Evolutionary conservation across 371 early-diverging fungal species (phyloP).

Genomic region (Encephalitozoon cuniculi): DNA sequence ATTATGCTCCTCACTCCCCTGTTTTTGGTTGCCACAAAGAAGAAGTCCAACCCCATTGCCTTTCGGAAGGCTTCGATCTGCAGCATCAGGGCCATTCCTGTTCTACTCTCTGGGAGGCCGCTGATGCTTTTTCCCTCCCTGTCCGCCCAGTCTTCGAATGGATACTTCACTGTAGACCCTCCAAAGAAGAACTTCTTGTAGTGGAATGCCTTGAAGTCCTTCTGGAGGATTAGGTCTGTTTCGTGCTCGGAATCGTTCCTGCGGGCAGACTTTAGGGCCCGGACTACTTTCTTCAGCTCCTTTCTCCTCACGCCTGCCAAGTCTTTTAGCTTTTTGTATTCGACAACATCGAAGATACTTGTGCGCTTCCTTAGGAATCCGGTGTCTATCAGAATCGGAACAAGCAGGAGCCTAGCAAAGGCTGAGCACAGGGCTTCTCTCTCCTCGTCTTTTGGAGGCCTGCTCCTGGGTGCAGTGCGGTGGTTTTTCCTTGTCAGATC

Average conservation of each 20-base stretch:
- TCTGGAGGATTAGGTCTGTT: constrained; percentile 47
- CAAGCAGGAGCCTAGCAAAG: constrained; percentile 36
- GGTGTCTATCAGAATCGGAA: constrained; percentile 55
- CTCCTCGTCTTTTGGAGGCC: not conserved
- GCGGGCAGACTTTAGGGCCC: constrained; percentile 30
- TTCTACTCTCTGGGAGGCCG: not conserved
- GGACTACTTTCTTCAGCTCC: constrained; percentile 25
- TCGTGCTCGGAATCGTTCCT: constrained; percentile 28
- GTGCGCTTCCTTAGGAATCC: constrained; percentile 29
- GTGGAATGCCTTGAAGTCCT: constrained; percentile 44
- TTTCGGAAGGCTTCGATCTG: constrained; percentile 28
- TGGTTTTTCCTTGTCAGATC: constrained; percentile 28
- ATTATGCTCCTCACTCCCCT: constrained; percentile 26
- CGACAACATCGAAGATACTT: constrained; percentile 28
- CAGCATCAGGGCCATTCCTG: constrained; percentile 9
- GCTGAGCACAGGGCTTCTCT: not conserved
- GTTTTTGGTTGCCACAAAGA: constrained; percentile 36
- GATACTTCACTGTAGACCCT: constrained; percentile 44
- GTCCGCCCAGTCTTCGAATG: constrained; percentile 49
- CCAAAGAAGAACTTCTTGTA: constrained; percentile 43
- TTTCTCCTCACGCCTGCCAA: constrained; percentile 23
- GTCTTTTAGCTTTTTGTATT: constrained; percentile 44
- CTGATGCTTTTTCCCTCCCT: constrained; percentile 29
- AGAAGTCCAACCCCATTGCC: constrained; percentile 40
- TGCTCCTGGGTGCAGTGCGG: not conserved